A percentile compares a stretch with the other conserved stretches of the same genome.
Evolutionary conservation across 208 protist genomes (phyloP).

Genomic region (Trichomonas vaginalis): DNA sequence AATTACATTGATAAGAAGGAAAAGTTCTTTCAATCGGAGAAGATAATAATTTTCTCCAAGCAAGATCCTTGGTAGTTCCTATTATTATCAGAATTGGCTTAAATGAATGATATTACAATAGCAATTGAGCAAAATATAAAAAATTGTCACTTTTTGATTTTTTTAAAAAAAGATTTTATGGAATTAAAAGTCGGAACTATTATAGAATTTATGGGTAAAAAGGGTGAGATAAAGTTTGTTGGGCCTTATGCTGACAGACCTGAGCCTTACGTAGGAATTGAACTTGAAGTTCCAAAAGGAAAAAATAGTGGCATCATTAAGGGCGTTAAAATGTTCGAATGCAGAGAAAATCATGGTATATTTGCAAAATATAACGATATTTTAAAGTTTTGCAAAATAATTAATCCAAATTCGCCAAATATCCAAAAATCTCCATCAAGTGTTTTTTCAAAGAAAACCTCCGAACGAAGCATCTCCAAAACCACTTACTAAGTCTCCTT

Average conservation of each 20-base stretch:
- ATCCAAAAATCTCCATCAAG: not conserved
- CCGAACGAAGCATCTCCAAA: not conserved
- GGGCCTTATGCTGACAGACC: not conserved
- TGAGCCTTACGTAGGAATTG: not conserved
- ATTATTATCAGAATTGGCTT: too few species aligned
- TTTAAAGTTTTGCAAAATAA: not conserved
- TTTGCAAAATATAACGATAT: not conserved
- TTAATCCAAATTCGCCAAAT: not conserved
- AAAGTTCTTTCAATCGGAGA: too few species aligned
- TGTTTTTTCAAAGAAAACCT: not conserved
- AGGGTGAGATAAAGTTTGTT: not conserved
- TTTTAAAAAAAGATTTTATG: too few species aligned
- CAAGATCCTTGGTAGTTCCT: too few species aligned
- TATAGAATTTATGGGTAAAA: not conserved
- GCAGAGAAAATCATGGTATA: not conserved
- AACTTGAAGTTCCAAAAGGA: slow-evolving; percentile 7
- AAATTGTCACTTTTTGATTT: too few species aligned
- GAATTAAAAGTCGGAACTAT: not conserved
- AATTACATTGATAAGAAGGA: too few species aligned
- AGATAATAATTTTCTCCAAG: too few species aligned
- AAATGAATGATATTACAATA: too few species aligned
- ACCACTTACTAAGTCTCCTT: not conserved
- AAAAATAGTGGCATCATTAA: slow-evolving; percentile 16
- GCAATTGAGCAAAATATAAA: too few species aligned
- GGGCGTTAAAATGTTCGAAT: not conserved